Conservation (phyloP, 495 filamentous ascomycete species). For the Penicillium lagena region DNA sequence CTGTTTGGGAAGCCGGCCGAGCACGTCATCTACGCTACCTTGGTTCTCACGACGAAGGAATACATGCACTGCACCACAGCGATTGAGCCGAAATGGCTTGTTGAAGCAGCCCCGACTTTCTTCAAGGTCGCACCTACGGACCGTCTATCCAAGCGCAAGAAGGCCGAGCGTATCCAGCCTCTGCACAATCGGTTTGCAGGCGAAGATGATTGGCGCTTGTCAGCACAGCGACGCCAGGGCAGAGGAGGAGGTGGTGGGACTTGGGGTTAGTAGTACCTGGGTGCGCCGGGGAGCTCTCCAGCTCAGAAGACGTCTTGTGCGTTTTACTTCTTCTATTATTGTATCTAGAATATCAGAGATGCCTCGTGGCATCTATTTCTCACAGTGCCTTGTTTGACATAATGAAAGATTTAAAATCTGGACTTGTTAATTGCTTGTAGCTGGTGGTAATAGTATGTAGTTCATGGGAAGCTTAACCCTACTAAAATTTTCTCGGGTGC, state of each 20-base stretch:
- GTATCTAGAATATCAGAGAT: too few species aligned
- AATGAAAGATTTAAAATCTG: too few species aligned
- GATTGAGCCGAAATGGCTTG: conserved; percentile 88
- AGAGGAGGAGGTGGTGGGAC: conserved; percentile 89
- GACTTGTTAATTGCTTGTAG: too few species aligned
- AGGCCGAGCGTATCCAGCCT: conserved; percentile 90
- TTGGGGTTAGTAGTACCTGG: conserved; percentile 60
- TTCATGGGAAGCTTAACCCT: too few species aligned
- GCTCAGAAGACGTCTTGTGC: too few species aligned
- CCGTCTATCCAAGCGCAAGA: conserved; percentile 82
- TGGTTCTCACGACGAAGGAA: conserved; percentile 91
- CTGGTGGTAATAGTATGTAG: too few species aligned
- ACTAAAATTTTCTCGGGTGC: too few species aligned
- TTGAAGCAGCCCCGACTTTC: conserved; percentile 93
- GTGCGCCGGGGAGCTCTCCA: too few species aligned
- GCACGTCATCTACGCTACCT: conserved; percentile 85
- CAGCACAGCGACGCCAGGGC: conserved; percentile 80
- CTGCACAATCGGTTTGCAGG: conserved; percentile 87
- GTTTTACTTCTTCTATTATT: too few species aligned
- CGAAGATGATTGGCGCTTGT: conserved; percentile 90
- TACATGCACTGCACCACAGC: conserved; percentile 92
- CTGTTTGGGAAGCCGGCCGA: conserved; percentile 94
- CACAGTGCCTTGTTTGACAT: too few species aligned
- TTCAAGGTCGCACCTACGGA: conserved; percentile 96
- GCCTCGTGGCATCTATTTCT: too few species aligned